Conservation (phyloP, 805 yeast genomes). For the Monosporozyma solicola region DNA sequence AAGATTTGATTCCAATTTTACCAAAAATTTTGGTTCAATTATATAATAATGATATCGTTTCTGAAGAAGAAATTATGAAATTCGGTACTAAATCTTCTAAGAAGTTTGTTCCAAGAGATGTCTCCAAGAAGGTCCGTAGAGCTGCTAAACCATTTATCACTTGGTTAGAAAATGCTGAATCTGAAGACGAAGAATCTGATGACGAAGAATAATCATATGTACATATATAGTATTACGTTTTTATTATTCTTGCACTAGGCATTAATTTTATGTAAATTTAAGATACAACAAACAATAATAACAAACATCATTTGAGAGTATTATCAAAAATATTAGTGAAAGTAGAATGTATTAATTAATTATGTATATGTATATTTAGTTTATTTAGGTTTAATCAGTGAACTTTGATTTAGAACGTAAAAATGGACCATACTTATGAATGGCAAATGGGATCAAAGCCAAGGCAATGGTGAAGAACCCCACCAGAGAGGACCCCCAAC, state of each 20-base stretch:
- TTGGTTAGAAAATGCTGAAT: constrained; percentile 93
- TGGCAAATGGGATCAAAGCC: constrained; percentile 39
- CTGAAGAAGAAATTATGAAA: constrained; percentile 69
- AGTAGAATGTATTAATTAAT: not conserved
- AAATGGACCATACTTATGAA: constrained; percentile 37
- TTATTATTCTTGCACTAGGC: not conserved
- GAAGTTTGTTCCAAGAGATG: constrained; percentile 87
- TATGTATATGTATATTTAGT: not conserved
- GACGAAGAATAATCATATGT: constrained; percentile 3
- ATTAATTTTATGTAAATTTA: not conserved
- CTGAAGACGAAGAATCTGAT: constrained; percentile 49
- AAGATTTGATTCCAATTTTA: constrained; percentile 56
- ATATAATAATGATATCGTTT: constrained; percentile 74
- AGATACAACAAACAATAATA: not conserved
- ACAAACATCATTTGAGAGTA: not conserved
- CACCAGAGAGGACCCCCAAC: constrained; percentile 46
- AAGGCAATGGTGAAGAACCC: constrained; percentile 38
- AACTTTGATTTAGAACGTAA: constrained; percentile 24
- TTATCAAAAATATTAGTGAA: no score
- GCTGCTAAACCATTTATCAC: constrained; percentile 93
- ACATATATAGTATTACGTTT: not conserved
- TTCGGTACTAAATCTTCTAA: constrained; percentile 90
- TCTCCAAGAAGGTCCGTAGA: constrained; percentile 86
- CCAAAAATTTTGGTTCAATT: constrained; percentile 76
- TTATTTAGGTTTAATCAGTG: not conserved